Percentiles rank a stretch among this genome's conserved stretches.
Conservation (phyloP, 2,329 filamentous ascomycete genomes). For the Exophiala bonariae region DNA sequence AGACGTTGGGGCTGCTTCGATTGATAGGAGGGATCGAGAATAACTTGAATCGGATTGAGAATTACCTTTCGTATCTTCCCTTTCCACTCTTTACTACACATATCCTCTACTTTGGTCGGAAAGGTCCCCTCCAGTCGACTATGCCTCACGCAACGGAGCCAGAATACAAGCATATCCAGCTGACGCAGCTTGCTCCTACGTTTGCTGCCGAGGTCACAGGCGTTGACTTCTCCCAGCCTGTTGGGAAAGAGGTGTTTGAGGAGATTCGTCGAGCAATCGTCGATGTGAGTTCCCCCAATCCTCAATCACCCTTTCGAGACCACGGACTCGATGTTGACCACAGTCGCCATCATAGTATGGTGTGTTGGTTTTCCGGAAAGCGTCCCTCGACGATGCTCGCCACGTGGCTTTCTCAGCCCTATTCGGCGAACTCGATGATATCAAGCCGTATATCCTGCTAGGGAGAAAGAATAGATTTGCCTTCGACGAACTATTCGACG, state of each 20-base stretch:
- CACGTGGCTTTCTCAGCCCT: constrained; percentile 53
- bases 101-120: no score
- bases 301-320: not conserved
- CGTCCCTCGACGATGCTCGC: constrained; percentile 49
- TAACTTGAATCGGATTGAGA: no score
- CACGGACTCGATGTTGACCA: no score
- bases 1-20: no score
- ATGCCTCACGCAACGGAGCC: constrained; percentile 28
- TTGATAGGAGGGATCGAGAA: no score
- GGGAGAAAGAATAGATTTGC: constrained; percentile 50
- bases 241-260: constrained; percentile 35
- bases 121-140: no score
- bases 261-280: constrained; percentile 38
- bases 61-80: no score
- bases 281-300: constrained; percentile 30
- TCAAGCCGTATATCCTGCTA: constrained; percentile 48
- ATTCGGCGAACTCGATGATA: constrained; percentile 59
- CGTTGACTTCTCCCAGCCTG: constrained; percentile 37
- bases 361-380: constrained; percentile 53
- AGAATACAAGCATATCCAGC: constrained; percentile 31
- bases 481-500: constrained; percentile 58
- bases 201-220: constrained; percentile 41
- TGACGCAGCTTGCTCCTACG: constrained; percentile 37
- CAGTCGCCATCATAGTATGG: no score
- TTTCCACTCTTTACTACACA: no score